Conservation (phyloP, 768 basidiomycete genomes). For the Calocera cornea region DNA sequence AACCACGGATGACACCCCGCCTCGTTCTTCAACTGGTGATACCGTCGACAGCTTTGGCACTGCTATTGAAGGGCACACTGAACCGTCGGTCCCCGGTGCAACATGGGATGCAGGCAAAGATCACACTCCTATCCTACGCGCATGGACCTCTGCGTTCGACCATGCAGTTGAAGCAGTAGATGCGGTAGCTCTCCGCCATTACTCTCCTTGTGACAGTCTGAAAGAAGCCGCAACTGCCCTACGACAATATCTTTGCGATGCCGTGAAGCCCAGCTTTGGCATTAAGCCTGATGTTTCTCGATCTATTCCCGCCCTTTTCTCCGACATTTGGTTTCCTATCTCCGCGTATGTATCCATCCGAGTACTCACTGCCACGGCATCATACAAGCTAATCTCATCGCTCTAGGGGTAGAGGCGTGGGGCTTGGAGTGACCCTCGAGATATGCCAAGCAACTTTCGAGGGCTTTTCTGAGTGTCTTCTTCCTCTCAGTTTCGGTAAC, state of each 20-base stretch:
- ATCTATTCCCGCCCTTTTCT: background rate
- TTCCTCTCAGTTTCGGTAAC: background rate
- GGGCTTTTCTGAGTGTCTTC: background rate
- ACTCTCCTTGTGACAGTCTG: background rate
- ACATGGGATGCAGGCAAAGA: background rate
- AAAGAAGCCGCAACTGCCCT: background rate
- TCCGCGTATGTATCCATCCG: background rate
- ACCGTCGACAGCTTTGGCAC: too few species aligned
- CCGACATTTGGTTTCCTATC: background rate
- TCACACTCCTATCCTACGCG: background rate
- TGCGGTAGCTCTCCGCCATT: background rate
- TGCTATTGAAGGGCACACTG: background rate
- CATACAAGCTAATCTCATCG: too few species aligned
- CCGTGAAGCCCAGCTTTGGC: background rate
- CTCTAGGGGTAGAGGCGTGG: background rate
- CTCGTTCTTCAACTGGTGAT: too few species aligned
- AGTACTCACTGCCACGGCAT: too few species aligned
- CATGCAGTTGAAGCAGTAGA: background rate
- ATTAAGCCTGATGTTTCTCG: background rate
- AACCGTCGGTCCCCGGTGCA: background rate
- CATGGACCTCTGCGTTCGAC: background rate
- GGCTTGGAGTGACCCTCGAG: background rate
- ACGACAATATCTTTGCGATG: background rate
- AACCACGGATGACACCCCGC: too few species aligned
- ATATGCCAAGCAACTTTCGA: background rate